Evolutionary conservation across 352 stramenopile genomes (phyloP), one percentile per base, ranked within the genome.

Genomic region (Phytophthora hybrid): DNA sequence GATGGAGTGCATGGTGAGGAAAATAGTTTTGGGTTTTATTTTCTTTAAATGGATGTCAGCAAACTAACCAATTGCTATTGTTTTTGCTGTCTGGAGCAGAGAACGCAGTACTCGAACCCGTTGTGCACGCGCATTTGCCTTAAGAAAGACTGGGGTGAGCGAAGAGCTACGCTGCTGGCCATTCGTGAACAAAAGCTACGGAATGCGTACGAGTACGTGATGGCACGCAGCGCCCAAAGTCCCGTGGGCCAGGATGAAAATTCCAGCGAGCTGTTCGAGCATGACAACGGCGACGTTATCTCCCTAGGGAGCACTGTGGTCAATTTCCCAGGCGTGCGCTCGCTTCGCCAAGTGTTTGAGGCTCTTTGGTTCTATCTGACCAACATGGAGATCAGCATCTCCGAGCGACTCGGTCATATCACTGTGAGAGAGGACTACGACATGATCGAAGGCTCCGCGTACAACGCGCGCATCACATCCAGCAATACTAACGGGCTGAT

Each of bases 371-470:
- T 79, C 55, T 82, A 73, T 55, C 66, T 82, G 11, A 72, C 61
- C 32, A 87, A 85, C 49, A 78, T 87, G 63, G 78, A 87, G 66
- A 85, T 85, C 63, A 78, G 67, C 7, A 76, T 87, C 11, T 77
- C 77, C 0, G 80, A 87, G 52, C 39, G 68, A 31, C 62, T 81
- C 16, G 77, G 78, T 3, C 66, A 82, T 26, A 37, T 84, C 62
- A 73, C 76, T 4, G 39, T 79, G 34, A 73, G 78, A 7, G 72
- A 84, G 39, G 76, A 76, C 63, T 73, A 81, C 19, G 62, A 77
- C 49, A 54, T 74, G 16, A 29, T 75, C 16, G 69, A 77, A 31
- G 52, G 63, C 13, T 59, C 59, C 14, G 63, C 70, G 14, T 75
- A 59, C 59, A 79, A 85, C 59, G 66, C 72, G 5, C 73, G 73